These are phyloP conservation scores for Magnaporthiopsis rhizophila DNA, from an alignment of 2,329 filamentous ascomycete species.

Conservation along the genomic window DNA sequence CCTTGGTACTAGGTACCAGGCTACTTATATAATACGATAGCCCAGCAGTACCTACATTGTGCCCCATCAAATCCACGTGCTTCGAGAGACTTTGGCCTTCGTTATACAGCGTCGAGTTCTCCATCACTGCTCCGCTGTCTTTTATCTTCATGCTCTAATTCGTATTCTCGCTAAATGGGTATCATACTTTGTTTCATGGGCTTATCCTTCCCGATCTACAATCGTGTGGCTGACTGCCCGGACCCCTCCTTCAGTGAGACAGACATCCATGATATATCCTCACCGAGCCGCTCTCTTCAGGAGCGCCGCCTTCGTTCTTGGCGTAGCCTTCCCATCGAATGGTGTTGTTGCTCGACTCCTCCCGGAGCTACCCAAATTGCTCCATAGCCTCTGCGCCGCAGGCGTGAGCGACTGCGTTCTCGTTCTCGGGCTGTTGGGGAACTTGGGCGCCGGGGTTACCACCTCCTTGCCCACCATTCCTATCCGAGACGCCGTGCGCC, in stretches of 20 bases:
- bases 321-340: conserved; percentile 3
- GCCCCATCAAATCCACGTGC: not conserved
- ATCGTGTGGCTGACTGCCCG: not conserved
- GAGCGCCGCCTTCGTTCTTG: conserved; percentile 5
- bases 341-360: conserved; percentile 6
- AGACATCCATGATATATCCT: not conserved
- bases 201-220: not conserved
- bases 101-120: too few relatives aligned
- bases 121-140: too few relatives aligned
- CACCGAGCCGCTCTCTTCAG: conserved; percentile 5
- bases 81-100: too few relatives aligned
- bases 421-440: conserved; percentile 57
- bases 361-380: conserved; percentile 44
- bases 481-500: conserved; percentile 51
- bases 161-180: not conserved
- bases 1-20: not conserved
- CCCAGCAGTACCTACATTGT: too few relatives aligned
- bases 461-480: conserved; percentile 53
- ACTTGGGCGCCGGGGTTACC: conserved; percentile 58
- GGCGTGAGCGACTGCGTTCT: conserved; percentile 52
- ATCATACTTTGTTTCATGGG: not conserved
- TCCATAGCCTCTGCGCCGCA: conserved; percentile 62
- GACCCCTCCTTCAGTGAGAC: not conserved
- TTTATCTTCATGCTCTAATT: too few relatives aligned
- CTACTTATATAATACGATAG: not conserved